phyloP scores from a whole-genome alignment of 1,284 basidiomycete species.

The Moesziomyces antarcticus region DNA sequence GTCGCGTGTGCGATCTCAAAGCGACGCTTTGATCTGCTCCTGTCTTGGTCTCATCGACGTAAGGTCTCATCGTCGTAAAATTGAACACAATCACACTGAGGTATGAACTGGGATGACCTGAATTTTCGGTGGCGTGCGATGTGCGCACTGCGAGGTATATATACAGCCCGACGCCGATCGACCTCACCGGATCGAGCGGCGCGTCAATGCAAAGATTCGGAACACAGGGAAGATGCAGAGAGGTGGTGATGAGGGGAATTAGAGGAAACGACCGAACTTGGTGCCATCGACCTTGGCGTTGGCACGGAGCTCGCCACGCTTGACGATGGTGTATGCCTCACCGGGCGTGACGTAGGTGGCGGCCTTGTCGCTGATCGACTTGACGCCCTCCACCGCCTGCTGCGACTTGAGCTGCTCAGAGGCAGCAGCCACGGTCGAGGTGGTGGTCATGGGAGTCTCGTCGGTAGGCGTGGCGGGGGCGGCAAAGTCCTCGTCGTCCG shows the following conservation, averaged over 20 bases:
- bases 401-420: slow-evolving; percentile 48
- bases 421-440: slow-evolving; percentile 39
- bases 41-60: background rate
- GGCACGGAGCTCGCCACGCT: slow-evolving; percentile 52
- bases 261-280: slow-evolving; percentile 45
- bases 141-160: slow-evolving; percentile 25
- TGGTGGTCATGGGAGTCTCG: slow-evolving; percentile 38
- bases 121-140: slow-evolving; percentile 12
- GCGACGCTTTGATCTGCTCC: too few species aligned
- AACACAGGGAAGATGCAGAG: slow-evolving; percentile 14
- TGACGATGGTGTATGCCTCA: slow-evolving; percentile 60
- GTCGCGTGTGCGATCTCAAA: too few species aligned
- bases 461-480: slow-evolving; percentile 47
- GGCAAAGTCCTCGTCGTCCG: slow-evolving; percentile 52
- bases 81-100: too few species aligned
- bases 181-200: background rate
- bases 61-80: background rate
- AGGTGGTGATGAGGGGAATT: slow-evolving; percentile 4
- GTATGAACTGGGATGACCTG: background rate
- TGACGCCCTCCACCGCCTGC: slow-evolving; percentile 40
- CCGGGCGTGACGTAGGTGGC: slow-evolving; percentile 61
- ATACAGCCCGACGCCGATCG: slow-evolving; percentile 17
- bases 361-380: slow-evolving; percentile 47
- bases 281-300: slow-evolving; percentile 53
- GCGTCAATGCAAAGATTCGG: slow-evolving; percentile 5